These are phyloP conservation scores for Solanum clarkiae DNA, from an alignment of 257 asterid species.

Conservation along the genomic window DNA sequence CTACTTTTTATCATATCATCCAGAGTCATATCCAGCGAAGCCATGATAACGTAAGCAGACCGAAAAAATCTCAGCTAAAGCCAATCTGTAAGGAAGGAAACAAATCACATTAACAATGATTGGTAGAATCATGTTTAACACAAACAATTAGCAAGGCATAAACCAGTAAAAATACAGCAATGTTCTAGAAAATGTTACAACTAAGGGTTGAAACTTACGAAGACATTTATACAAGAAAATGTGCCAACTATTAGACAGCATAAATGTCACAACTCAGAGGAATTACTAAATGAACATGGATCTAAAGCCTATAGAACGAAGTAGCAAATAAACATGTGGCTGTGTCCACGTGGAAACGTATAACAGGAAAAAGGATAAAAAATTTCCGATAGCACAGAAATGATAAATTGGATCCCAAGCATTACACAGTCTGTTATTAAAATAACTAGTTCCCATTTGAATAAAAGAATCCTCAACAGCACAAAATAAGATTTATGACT, in stretches of 20 bases:
- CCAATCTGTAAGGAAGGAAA: constrained; percentile 10
- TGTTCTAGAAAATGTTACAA: background rate
- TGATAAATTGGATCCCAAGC: background rate
- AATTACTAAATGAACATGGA: background rate
- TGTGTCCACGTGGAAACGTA: background rate
- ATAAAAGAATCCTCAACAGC: background rate
- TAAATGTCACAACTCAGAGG: background rate
- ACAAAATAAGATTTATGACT: background rate
- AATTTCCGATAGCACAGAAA: background rate
- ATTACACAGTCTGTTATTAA: background rate
- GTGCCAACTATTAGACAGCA: background rate
- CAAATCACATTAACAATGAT: background rate
- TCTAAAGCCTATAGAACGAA: background rate
- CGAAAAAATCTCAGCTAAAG: background rate
- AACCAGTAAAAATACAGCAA: background rate
- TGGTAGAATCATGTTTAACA: background rate
- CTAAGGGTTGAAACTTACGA: background rate
- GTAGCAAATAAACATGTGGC: background rate
- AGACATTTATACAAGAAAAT: background rate
- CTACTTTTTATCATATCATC: constrained; percentile 87
- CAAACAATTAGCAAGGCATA: background rate
- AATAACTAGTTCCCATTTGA: background rate
- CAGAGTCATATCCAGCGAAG: constrained; percentile 70
- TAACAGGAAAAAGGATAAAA: background rate
- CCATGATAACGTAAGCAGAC: constrained; percentile 31